Percentiles rank a stretch among this genome's conserved stretches.
Evolutionary conservation across 306 rosid genomes (phyloP).

Genomic region (Castanea crenata): DNA sequence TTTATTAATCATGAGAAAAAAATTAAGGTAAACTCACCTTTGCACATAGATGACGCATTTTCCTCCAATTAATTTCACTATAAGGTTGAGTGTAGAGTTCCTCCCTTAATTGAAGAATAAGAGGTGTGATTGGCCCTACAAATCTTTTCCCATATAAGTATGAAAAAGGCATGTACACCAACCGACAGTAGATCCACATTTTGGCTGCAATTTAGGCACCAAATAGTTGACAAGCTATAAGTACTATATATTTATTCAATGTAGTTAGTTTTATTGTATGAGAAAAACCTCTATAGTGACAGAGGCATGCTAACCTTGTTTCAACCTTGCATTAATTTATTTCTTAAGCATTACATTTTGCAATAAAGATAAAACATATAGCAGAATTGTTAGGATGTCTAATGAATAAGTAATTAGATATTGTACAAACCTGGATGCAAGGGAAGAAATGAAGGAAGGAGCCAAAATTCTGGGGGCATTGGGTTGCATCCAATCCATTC

Average conservation of each 20-base stretch:
- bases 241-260: not conserved
- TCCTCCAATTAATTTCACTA: conserved; percentile 50
- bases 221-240: not conserved
- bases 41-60: conserved; percentile 60
- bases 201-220: conserved; percentile 46
- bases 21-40: conserved; percentile 25
- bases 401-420: not conserved
- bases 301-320: not conserved
- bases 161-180: conserved; percentile 78
- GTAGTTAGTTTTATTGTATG: not conserved
- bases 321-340: not conserved
- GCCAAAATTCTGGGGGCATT: conserved; percentile 25
- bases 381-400: not conserved
- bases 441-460: conserved; percentile 6
- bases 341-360: not conserved
- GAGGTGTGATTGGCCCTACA: conserved; percentile 75
- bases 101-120: conserved; percentile 50
- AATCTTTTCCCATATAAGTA: conserved; percentile 70
- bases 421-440: conserved; percentile 3
- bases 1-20: no score
- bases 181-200: conserved; percentile 78
- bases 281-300: not conserved
- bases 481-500: conserved; percentile 23
- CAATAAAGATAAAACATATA: not conserved
- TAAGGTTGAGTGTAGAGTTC: conserved; percentile 55